Evolutionary conservation across 139 green algal species (phyloP).

Genomic region (Tetradesmus lagerheimii): DNA sequence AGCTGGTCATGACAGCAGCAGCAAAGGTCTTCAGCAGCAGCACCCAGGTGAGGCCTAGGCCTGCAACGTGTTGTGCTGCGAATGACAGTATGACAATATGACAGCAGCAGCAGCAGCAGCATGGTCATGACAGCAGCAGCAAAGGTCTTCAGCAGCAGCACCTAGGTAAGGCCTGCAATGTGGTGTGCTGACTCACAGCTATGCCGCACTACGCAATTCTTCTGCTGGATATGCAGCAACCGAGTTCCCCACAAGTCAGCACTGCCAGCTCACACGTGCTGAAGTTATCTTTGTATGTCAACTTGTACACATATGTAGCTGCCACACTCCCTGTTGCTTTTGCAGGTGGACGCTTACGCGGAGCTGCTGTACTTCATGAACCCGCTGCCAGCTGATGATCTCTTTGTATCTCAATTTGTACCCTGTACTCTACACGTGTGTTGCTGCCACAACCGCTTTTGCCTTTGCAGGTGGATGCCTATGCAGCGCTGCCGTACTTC

Average conservation of each 20-base stretch:
- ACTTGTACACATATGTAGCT: not conserved
- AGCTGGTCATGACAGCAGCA: constrained; percentile 46
- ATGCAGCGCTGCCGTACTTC: constrained; percentile 27
- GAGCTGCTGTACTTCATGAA: constrained; percentile 54
- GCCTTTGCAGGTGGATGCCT: constrained; percentile 1
- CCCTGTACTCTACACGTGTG: too few species aligned
- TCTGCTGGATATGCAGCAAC: too few species aligned
- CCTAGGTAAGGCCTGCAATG: constrained; percentile 24
- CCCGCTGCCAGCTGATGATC: constrained; percentile 6
- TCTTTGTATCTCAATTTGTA: too few species aligned
- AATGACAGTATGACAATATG: too few species aligned
- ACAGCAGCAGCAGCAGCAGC: not conserved
- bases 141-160: constrained; percentile 49
- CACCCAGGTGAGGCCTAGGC: constrained; percentile 9
- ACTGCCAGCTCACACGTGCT: too few species aligned
- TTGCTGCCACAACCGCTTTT: too few species aligned
- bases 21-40: constrained; percentile 50
- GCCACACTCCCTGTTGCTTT: not conserved
- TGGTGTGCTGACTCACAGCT: too few species aligned
- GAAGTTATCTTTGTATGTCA: too few species aligned
- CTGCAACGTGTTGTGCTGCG: too few species aligned
- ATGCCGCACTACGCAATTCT: too few species aligned
- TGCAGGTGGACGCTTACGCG: constrained; percentile 42
- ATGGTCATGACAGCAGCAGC: not conserved
- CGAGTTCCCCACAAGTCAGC: too few species aligned